Conservation (phyloP, 2,329 filamentous ascomycete species). For the Trichoderma lentiforme region DNA sequence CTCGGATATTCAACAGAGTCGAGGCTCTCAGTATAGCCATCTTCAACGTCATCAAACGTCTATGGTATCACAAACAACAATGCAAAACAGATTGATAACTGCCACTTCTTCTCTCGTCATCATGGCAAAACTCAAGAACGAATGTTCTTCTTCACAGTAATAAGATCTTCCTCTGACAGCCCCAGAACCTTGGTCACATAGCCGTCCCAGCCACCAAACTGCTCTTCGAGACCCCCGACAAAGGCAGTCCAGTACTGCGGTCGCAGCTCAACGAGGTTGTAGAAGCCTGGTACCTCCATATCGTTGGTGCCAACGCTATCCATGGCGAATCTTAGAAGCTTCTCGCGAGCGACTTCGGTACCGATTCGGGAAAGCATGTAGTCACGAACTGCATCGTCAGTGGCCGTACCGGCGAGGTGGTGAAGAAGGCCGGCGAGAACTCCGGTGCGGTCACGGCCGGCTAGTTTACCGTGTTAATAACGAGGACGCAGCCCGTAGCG, state of each 20-base stretch:
- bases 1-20: background rate
- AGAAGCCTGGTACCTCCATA: slow-evolving; percentile 45
- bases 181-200: slow-evolving; percentile 46
- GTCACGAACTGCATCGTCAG: slow-evolving; percentile 44
- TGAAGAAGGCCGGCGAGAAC: slow-evolving; percentile 50
- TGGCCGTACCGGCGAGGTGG: slow-evolving; percentile 45
- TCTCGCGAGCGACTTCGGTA: slow-evolving; percentile 48
- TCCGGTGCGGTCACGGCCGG: slow-evolving; percentile 54
- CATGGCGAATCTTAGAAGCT: slow-evolving; percentile 43
- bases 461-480: slow-evolving; percentile 28
- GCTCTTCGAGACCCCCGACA: slow-evolving; percentile 38
- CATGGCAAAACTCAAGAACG: slow-evolving; percentile 12
- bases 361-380: slow-evolving; percentile 55
- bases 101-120: background rate
- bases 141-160: slow-evolving; percentile 47
- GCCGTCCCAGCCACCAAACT: slow-evolving; percentile 48
- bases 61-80: slow-evolving; percentile 17
- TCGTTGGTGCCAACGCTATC: slow-evolving; percentile 35
- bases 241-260: slow-evolving; percentile 46
- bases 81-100: background rate
- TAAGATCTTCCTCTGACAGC: slow-evolving; percentile 45
- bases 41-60: slow-evolving; percentile 1
- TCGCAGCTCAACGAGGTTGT: slow-evolving; percentile 45
- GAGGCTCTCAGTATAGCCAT: background rate
- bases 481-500: no score